Conservation (phyloP, 2,329 filamentous ascomycete species). For the Sclerotinia subarctica region DNA sequence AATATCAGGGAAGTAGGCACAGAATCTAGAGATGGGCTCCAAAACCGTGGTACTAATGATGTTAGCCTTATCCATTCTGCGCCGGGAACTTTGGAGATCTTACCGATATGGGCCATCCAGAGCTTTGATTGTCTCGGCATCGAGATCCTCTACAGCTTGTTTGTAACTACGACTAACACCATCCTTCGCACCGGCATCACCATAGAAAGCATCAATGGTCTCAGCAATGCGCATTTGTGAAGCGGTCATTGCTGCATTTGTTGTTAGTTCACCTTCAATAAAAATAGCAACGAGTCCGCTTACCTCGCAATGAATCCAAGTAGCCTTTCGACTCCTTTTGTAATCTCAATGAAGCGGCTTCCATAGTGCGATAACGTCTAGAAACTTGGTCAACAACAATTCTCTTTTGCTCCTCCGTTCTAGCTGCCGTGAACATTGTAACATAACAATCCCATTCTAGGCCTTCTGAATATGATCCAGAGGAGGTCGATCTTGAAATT, state of each 20-base stretch:
- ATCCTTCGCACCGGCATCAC: constrained; percentile 89
- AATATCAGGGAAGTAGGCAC: constrained; percentile 97
- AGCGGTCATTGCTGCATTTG: constrained; percentile 80
- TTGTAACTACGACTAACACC: constrained; percentile 97
- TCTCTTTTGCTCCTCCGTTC: neutral
- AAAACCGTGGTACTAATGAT: constrained; percentile 74
- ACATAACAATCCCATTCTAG: neutral
- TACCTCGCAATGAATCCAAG: constrained; percentile 88
- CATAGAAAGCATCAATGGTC: constrained; percentile 99
- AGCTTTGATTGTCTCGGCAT: constrained; percentile 97
- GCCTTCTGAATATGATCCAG: neutral
- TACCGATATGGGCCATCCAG: constrained; percentile 91
- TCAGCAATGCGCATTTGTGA: constrained; percentile 99
- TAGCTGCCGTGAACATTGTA: neutral
- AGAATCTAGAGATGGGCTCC: constrained; percentile 93
- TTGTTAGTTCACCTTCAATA: constrained; percentile 22
- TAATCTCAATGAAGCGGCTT: constrained; percentile 83
- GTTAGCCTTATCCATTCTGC: constrained; percentile 25
- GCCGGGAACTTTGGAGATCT: constrained; percentile 16
- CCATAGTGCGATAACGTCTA: constrained; percentile 96
- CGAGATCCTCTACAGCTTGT: constrained; percentile 94
- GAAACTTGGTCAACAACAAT: constrained; percentile 8
- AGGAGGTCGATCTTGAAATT: neutral
- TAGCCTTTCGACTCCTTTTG: constrained; percentile 99
- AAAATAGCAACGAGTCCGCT: constrained; percentile 22